Evolutionary conservation across 805 yeast genomes (phyloP), one percentile per base, ranked within the genome.

Genomic region (Ascoidea tarda): DNA sequence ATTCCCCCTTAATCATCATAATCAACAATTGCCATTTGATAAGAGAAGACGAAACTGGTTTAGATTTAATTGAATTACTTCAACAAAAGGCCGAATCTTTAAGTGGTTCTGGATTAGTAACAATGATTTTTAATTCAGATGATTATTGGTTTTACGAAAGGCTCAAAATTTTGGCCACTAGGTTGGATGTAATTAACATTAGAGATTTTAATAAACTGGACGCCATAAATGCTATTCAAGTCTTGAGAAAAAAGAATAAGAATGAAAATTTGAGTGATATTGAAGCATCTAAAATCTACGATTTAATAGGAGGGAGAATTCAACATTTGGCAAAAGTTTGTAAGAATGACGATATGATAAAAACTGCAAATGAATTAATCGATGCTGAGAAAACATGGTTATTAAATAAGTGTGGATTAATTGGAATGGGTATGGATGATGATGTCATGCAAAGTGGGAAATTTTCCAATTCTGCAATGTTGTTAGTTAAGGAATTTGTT

Each of bases 101-200:
- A 46, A 76, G 88, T 55, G 91, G 91, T 1, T 75, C 89, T 0
- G 86, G 87, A 0, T 68, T 84, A 53, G 79, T 78, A 16, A 81
- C 84, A 2, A 76, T 82, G 64, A 67, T 84, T 4, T 82, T 84
- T 66, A 82, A 82, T 59, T 76, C 84, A 55, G 90, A 84, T 45
- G 95, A 87, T 60, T 87, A 87, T 65, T 87, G 95, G 95, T 75
- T 87, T 1, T 87, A 84, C 63, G 93, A 86, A 59, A 77, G 88
- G 53, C 69, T 87, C 57, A 83, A 82, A 59, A 74, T 74, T 52
- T 68, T 83, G 16, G 87, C 89, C 0, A 87, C 95, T 0, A 72
- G 91, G 42, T 65, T 87, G 48, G 93, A 87, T 52, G 79, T 85
- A 28, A 69, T 87, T 51, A 80, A 83, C 55, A 82, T 86, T 45